Conservation (phyloP, 441 rosid genomes). For the Dalechampia spathulata region DNA sequence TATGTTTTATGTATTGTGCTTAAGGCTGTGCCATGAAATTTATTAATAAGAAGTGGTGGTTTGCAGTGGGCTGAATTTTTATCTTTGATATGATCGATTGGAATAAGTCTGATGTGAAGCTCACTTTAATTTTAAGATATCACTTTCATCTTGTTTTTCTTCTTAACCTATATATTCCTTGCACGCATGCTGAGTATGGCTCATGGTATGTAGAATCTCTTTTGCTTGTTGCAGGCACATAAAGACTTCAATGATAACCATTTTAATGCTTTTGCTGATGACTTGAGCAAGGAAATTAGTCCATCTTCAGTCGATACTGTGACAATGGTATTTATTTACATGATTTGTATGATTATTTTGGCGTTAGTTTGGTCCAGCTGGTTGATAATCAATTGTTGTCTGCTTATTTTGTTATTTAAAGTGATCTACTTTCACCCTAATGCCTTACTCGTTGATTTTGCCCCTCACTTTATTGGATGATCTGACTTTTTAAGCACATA, state of each 20-base stretch:
- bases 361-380: background rate
- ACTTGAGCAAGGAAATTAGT: conserved; percentile 58
- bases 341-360: conserved; percentile 6
- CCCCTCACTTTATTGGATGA: conserved; percentile 13
- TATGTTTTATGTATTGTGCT: too few relatives aligned
- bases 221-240: conserved; percentile 53
- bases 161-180: too few relatives aligned
- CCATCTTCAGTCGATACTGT: conserved; percentile 79
- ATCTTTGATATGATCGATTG: too few relatives aligned
- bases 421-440: background rate
- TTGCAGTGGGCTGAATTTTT: too few relatives aligned
- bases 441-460: conserved; percentile 6
- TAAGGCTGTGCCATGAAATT: too few relatives aligned
- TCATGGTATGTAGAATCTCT: conserved; percentile 2
- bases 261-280: conserved; percentile 59
- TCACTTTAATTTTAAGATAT: too few relatives aligned
- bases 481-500: conserved; percentile 77
- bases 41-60: too few relatives aligned
- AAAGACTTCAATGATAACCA: conserved; percentile 58
- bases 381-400: conserved; percentile 2
- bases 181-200: background rate
- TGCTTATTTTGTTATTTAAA: background rate
- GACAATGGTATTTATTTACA: conserved; percentile 62
- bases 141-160: too few relatives aligned
- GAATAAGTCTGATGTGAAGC: too few relatives aligned